phyloP scores from a whole-genome alignment of 2,329 filamentous ascomycete species.

The Cladosporium oxysporum region DNA sequence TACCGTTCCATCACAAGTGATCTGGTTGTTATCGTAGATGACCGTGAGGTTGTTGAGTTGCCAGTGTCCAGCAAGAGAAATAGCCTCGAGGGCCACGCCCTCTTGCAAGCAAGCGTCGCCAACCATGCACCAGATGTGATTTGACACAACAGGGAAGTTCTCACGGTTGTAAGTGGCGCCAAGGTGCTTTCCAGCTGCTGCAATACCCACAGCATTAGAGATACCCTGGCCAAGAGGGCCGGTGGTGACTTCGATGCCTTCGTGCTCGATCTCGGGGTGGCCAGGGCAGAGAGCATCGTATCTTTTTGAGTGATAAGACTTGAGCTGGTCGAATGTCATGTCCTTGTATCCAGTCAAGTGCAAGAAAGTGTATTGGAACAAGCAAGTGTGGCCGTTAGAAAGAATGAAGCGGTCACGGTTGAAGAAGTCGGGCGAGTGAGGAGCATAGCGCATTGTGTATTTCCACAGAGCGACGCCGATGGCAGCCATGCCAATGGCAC shows the following conservation, averaged over 20 bases:
- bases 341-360: slow-evolving; percentile 56
- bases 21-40: slow-evolving; percentile 63
- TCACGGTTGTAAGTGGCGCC: slow-evolving; percentile 57
- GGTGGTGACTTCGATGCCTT: slow-evolving; percentile 61
- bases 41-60: slow-evolving; percentile 58
- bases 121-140: slow-evolving; percentile 59
- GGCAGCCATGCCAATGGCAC: slow-evolving; percentile 43
- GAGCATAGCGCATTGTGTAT: slow-evolving; percentile 47
- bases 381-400: slow-evolving; percentile 39
- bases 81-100: slow-evolving; percentile 59
- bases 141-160: slow-evolving; percentile 51
- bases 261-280: slow-evolving; percentile 59
- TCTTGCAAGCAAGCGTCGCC: slow-evolving; percentile 62
- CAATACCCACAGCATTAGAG: slow-evolving; percentile 62
- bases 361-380: slow-evolving; percentile 44
- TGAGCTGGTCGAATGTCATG: slow-evolving; percentile 60
- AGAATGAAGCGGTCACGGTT: slow-evolving; percentile 49
- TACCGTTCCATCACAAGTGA: slow-evolving; percentile 60
- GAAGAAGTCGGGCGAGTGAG: slow-evolving; percentile 43
- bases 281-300: slow-evolving; percentile 52
- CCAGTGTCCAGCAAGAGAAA: slow-evolving; percentile 58
- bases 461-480: slow-evolving; percentile 47
- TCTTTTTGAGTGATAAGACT: slow-evolving; percentile 52
- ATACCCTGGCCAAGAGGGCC: slow-evolving; percentile 62
- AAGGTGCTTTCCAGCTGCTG: slow-evolving; percentile 59